Evolutionary conservation across 768 basidiomycete genomes (phyloP).

Genomic region (Naganishia onofrii): DNA sequence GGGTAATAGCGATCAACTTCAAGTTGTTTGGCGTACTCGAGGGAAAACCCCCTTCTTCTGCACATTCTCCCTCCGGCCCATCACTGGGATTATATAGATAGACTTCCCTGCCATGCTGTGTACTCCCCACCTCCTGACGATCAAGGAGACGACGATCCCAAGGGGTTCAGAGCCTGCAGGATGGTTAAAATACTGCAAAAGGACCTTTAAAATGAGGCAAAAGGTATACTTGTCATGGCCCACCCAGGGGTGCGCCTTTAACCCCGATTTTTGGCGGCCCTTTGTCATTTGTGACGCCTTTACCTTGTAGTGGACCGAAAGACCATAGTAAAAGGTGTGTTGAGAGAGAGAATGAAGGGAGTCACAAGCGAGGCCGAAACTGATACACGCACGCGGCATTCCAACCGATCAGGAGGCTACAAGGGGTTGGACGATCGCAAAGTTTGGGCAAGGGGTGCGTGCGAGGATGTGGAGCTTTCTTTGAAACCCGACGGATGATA

Average conservation of each 20-base stretch:
- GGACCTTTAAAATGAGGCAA: slow-evolving; percentile 18
- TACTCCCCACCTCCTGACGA: slow-evolving; percentile 6
- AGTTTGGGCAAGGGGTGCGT: too few species aligned
- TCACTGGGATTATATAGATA: slow-evolving; percentile 9
- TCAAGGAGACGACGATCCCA: slow-evolving; percentile 18
- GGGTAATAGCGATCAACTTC: slow-evolving; percentile 15
- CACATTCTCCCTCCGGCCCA: background rate
- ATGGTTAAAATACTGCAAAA: slow-evolving; percentile 1
- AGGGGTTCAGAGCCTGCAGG: slow-evolving; percentile 7
- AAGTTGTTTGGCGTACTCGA: background rate
- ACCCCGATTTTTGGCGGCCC: background rate
- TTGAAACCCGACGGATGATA: too few species aligned
- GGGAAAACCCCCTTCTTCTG: background rate
- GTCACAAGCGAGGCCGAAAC: background rate
- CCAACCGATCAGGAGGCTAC: background rate
- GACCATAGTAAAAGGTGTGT: background rate
- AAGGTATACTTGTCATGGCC: slow-evolving; percentile 3
- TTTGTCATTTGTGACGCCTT: background rate
- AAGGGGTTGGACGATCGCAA: too few species aligned
- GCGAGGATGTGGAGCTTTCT: too few species aligned
- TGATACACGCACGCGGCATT: background rate
- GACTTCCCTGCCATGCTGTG: background rate
- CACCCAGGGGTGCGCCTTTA: background rate
- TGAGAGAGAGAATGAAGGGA: background rate
- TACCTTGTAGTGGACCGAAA: background rate